Conservation (phyloP, 176 grass and related monocot genomes). For the Saccharum spontaneum region DNA sequence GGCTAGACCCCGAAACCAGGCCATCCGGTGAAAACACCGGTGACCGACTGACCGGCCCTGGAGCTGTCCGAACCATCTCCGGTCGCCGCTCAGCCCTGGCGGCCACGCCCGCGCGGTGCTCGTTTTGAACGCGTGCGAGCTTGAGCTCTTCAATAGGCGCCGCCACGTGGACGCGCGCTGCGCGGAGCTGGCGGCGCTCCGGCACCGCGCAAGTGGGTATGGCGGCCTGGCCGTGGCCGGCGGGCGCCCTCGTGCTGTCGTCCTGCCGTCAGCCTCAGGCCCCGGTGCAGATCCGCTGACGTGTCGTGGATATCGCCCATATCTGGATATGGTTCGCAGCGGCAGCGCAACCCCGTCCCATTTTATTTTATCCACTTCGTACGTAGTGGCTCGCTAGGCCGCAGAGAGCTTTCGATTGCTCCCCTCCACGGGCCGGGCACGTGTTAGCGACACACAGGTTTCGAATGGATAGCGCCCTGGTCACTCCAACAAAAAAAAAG, state of each 20-base stretch:
- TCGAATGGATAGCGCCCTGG: neutral
- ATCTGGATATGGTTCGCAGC: slow-evolving; percentile 34
- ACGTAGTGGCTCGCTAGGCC: neutral
- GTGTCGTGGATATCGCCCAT: slow-evolving; percentile 19
- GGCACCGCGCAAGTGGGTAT: neutral
- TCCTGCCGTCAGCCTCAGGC: neutral
- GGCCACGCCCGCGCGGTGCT: neutral
- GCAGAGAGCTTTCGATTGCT: neutral
- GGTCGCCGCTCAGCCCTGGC: neutral
- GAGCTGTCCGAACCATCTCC: neutral
- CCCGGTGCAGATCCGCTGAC: slow-evolving; percentile 16
- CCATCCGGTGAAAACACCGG: neutral
- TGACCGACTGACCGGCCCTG: neutral
- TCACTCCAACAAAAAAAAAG: neutral
- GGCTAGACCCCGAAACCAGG: neutral
- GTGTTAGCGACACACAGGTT: neutral
- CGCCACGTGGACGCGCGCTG: neutral
- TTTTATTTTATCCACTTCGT: slow-evolving; percentile 11
- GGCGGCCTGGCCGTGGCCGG: neutral
- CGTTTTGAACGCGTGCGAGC: neutral
- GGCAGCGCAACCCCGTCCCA: neutral
- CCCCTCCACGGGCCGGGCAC: neutral
- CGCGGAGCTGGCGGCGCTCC: too few species aligned
- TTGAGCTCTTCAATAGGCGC: too few species aligned
- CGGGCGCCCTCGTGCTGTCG: neutral